A percentile compares a stretch with the other conserved stretches of the same genome.
Conservation (phyloP, 1,284 basidiomycete genomes). For the Pyrrhoderma noxium region DNA sequence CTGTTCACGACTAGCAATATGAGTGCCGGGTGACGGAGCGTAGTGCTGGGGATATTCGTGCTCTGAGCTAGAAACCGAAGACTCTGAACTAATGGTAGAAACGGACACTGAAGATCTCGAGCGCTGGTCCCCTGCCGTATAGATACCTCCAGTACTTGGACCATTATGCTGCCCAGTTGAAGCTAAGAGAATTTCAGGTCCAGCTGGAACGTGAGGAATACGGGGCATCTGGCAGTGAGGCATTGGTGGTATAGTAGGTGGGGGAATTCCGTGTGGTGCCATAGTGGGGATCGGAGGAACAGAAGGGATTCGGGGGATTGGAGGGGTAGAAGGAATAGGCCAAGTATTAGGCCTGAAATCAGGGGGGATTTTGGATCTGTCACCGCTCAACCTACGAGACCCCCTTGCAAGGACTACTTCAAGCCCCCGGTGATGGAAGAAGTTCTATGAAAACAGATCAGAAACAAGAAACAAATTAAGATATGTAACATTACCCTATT, state of each 20-base stretch:
- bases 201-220: not conserved
- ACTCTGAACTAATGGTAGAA: not conserved
- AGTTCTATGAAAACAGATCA: not conserved
- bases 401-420: constrained; percentile 17
- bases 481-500: constrained; percentile 10
- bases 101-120: not conserved
- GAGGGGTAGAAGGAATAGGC: not conserved
- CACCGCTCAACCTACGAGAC: constrained; percentile 13
- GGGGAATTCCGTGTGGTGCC: not conserved
- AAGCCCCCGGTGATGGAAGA: constrained; percentile 15
- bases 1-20: not conserved
- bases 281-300: not conserved
- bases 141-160: not conserved
- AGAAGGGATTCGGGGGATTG: not conserved
- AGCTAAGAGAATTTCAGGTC: not conserved
- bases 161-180: not conserved
- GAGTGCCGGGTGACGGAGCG: not conserved
- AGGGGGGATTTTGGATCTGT: constrained; percentile 9
- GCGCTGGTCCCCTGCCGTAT: not conserved
- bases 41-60: not conserved
- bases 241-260: not conserved
- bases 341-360: not conserved
- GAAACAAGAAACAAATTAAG: too few relatives aligned
- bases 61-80: not conserved
- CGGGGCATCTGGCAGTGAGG: not conserved